Conservation (phyloP, 1,284 basidiomycete species). For the Anthracocystis setariae region DNA sequence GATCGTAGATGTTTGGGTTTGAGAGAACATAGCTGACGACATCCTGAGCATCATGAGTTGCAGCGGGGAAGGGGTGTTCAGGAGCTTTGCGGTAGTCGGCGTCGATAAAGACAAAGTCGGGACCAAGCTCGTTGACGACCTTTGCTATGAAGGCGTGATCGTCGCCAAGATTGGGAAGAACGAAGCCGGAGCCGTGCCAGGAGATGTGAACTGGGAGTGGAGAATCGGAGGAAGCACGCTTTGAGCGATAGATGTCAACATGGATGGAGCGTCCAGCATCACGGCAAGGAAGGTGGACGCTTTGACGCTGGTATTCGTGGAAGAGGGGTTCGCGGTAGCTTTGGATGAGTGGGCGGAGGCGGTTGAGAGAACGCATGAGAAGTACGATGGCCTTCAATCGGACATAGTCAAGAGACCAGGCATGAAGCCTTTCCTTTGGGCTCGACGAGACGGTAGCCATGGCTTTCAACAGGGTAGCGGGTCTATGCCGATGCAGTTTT, state of each 20-base stretch:
- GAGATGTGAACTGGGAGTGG: conserved; percentile 42
- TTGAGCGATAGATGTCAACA: conserved; percentile 48
- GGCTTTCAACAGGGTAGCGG: background rate
- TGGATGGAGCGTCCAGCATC: conserved; percentile 42
- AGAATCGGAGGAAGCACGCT: conserved; percentile 7
- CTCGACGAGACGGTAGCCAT: conserved; percentile 3
- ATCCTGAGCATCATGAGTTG: conserved; percentile 50
- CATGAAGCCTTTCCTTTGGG: conserved; percentile 22
- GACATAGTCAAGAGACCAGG: conserved; percentile 27
- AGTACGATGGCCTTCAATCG: conserved; percentile 30
- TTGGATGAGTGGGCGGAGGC: conserved; percentile 17
- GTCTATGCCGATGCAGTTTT: background rate
- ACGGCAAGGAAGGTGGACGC: conserved; percentile 45
- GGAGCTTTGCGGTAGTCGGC: conserved; percentile 64
- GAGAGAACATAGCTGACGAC: conserved; percentile 38
- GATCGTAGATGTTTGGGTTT: conserved; percentile 42
- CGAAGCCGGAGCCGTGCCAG: conserved; percentile 45
- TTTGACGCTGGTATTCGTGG: conserved; percentile 20
- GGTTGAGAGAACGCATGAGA: conserved; percentile 25
- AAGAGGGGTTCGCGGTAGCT: conserved; percentile 13
- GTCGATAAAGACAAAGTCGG: conserved; percentile 47
- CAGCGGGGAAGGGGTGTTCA: conserved; percentile 59
- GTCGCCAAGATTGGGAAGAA: conserved; percentile 44
- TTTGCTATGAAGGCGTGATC: conserved; percentile 30
- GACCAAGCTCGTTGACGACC: conserved; percentile 22